A percentile compares a stretch with the other conserved stretches of the same genome.
Conservation (phyloP, 2,329 filamentous ascomycete genomes). For the Pyricularia sp. region DNA sequence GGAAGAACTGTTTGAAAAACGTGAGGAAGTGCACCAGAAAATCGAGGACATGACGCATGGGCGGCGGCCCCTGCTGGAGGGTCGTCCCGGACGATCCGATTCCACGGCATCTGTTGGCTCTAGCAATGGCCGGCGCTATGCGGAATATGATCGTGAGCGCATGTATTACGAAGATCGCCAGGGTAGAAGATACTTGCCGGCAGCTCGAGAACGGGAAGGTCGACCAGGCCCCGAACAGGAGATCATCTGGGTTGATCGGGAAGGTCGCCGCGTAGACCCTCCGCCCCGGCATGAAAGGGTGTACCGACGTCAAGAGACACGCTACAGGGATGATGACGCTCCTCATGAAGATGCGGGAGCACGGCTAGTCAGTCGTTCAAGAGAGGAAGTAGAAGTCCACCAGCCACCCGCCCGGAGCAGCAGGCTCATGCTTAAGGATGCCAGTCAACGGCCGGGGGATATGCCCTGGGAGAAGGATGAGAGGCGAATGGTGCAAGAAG, state of each 20-base stretch:
- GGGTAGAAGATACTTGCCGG: background rate
- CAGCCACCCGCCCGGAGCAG: background rate
- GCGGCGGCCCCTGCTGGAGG: background rate
- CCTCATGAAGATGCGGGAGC: background rate
- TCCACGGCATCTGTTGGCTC: background rate
- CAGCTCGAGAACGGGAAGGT: background rate
- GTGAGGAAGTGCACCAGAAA: slow-evolving; percentile 8
- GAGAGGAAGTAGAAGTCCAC: background rate
- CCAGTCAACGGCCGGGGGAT: background rate
- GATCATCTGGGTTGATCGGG: background rate
- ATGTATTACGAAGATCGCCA: background rate
- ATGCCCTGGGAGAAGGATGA: background rate
- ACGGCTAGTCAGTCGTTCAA: background rate
- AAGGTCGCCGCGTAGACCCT: background rate
- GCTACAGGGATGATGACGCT: background rate
- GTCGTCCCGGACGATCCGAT: background rate
- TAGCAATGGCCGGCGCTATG: background rate
- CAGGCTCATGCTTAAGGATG: background rate
- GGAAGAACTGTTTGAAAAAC: slow-evolving; percentile 7
- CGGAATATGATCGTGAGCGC: background rate
- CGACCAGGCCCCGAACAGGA: background rate
- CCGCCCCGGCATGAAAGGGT: background rate
- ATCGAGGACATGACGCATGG: background rate
- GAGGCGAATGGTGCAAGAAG: background rate
- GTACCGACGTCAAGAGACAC: background rate